Base-by-base conservation (phyloP, 495 filamentous ascomycete genomes). In the Penicillium egyptiacum region DNA sequence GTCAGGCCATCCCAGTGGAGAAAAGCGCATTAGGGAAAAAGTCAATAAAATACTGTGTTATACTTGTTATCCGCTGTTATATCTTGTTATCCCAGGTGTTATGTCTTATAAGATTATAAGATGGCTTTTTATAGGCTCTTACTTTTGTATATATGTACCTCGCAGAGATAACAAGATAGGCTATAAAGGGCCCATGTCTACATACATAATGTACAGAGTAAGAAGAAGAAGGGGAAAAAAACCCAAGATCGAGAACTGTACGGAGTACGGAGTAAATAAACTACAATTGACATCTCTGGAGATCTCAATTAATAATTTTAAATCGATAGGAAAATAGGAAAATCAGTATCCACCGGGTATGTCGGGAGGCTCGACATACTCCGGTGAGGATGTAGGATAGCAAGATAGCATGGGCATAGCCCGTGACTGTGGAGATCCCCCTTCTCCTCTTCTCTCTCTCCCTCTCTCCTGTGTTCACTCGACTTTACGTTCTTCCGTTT, bases 361-460 rank as follows among this genome's bases (percentile, higher is more conserved):
- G 45, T 17, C 54, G 54, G 54, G 54, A 48, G n/a, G 20, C 54
- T 56, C 35, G n/a, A 55, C 45, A 50, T 50, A 42, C 45, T 48
- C 54, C 54, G 50, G 20, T n/a, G 50, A 53, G 50, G 37, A 55
- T 26, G 53, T 45, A 45, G 35, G 35, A 39, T 39, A 43, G 41
- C 26, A 28, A 6, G 26, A 28, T 28, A 28, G 26, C 6, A 33
- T 9, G 8, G 9, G 30, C 9, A 12, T 4, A 33, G 33, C 52
- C 41, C 42, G 41, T 25, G 41, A 54, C 25, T 25, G 20, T 53
- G 41, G 19, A 55, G 26, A 26, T 43, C 22, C 52, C 42, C 41
- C 53, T 42, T 42, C 46, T 56, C 45, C 46, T 50, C 54, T 25
- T 50, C 31, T 22, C 14, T 26, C 31, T 48, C n/a, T 39, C 6